A percentile compares a stretch with the other conserved stretches of the same genome.
Evolutionary conservation across 768 basidiomycete genomes (phyloP).

Genomic region (Pholiota microspora): DNA sequence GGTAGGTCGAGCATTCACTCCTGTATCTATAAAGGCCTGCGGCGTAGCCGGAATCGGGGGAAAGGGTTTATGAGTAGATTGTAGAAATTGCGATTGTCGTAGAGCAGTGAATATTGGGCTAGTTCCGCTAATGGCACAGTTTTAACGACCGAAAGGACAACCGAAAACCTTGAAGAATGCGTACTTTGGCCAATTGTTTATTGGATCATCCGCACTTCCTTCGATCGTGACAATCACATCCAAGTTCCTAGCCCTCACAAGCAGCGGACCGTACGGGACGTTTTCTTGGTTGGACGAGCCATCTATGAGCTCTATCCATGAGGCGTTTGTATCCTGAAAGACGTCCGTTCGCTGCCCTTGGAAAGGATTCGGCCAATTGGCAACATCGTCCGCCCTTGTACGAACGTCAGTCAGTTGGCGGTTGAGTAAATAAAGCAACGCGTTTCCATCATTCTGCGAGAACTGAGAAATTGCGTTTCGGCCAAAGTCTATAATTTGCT

Average conservation of each 20-base stretch:
- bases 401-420: slow-evolving; percentile 47
- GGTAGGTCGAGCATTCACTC: slow-evolving; percentile 65
- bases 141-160: neutral
- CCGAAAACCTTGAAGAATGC: slow-evolving; percentile 18
- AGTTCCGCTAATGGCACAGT: slow-evolving; percentile 44
- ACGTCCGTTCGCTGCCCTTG: slow-evolving; percentile 43
- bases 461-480: slow-evolving; percentile 40
- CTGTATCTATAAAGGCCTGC: slow-evolving; percentile 52
- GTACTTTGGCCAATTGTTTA: slow-evolving; percentile 69
- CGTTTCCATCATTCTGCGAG: slow-evolving; percentile 30
- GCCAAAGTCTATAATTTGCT: slow-evolving; percentile 52
- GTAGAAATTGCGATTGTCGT: slow-evolving; percentile 43
- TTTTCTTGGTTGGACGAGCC: slow-evolving; percentile 71
- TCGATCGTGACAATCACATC: slow-evolving; percentile 82
- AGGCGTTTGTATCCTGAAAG: slow-evolving; percentile 52
- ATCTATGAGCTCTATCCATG: slow-evolving; percentile 65
- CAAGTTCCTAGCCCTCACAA: slow-evolving; percentile 64
- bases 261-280: slow-evolving; percentile 66
- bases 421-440: slow-evolving; percentile 46
- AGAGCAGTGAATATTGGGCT: slow-evolving; percentile 41
- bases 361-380: slow-evolving; percentile 70
- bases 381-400: slow-evolving; percentile 56
- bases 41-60: slow-evolving; percentile 59
- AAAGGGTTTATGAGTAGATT: slow-evolving; percentile 54
- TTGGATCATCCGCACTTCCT: slow-evolving; percentile 52